Percentiles rank a stretch among this genome's conserved stretches.
phyloP scores from a whole-genome alignment of 2,329 filamentous ascomycete species.

The Trichoderma koningiopsis region DNA sequence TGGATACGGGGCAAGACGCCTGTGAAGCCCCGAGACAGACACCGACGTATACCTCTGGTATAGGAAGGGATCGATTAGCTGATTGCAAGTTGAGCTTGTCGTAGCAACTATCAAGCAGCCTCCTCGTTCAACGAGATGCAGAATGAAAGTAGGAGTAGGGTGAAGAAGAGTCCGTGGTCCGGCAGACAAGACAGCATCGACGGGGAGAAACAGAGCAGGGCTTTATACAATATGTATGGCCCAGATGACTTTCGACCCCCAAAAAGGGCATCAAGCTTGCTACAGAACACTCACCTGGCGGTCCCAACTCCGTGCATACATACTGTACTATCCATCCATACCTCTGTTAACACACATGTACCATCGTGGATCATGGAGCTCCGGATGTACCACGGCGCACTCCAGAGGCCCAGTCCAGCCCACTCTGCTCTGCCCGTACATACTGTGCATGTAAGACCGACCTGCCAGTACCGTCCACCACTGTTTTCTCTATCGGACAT shows the following conservation, averaged over 20 bases:
- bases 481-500: slow-evolving; percentile 8
- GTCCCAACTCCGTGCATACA: slow-evolving; percentile 1
- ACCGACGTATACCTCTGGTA: background rate
- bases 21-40: background rate
- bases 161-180: background rate
- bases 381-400: background rate
- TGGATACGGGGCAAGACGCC: background rate
- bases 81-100: background rate
- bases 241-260: background rate
- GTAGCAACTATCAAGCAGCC: background rate
- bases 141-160: background rate
- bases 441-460: background rate
- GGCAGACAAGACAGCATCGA: background rate
- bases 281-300: background rate
- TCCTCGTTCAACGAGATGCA: background rate
- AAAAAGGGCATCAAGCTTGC: background rate
- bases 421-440: background rate
- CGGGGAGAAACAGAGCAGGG: background rate
- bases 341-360: background rate
- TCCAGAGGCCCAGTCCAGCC: background rate
- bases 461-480: background rate
- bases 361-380: background rate
- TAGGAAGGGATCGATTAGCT: background rate
- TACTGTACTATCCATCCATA: background rate
- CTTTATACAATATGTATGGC: slow-evolving; percentile 12